Evolutionary conservation across 179 eudicot species (phyloP).

Genomic region (Patellifolia procumbens): DNA sequence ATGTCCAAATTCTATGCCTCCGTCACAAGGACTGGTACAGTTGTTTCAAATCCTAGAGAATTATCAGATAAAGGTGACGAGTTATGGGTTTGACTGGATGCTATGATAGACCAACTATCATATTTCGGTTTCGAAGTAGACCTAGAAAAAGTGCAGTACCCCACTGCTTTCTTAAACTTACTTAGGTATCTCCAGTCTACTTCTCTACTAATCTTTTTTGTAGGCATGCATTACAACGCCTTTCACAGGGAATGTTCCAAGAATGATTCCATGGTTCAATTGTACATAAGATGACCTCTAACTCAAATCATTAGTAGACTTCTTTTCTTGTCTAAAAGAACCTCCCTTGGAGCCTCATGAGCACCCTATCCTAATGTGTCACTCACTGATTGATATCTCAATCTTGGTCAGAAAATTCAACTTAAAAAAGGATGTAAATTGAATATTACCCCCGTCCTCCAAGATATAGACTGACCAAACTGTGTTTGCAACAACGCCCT

Average conservation of each 20-base stretch:
- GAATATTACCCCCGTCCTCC: neutral
- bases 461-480: neutral
- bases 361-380: neutral
- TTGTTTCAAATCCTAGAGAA: neutral
- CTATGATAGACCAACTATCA: neutral
- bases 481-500: slow-evolving; percentile 1
- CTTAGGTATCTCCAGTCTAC: neutral
- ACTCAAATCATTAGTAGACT: neutral
- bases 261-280: too few relatives aligned
- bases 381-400: neutral
- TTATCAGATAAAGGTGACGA: neutral
- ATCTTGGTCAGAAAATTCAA: neutral
- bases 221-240: too few relatives aligned
- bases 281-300: neutral
- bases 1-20: neutral
- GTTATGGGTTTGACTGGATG: neutral
- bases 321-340: neutral
- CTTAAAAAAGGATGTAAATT: neutral
- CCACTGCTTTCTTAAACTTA: neutral
- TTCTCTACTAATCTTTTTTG: neutral
- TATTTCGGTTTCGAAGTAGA: neutral
- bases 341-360: neutral
- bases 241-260: too few relatives aligned
- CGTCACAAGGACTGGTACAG: neutral
- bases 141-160: neutral